Conservation (phyloP, 2,329 filamentous ascomycete species). For the Bimuria novae-zelandiae region DNA sequence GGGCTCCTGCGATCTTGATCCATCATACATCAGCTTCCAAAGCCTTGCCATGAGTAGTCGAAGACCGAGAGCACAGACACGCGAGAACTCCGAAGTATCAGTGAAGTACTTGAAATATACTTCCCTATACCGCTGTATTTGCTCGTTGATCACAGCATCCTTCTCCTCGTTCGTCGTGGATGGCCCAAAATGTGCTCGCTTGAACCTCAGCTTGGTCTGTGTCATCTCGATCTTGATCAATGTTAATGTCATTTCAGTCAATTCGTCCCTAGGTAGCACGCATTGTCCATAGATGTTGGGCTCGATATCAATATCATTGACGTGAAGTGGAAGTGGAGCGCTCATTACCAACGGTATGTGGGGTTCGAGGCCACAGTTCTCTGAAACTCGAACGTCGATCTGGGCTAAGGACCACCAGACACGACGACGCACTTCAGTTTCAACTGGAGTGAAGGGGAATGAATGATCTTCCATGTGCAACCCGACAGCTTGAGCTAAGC, state of each 20-base stretch:
- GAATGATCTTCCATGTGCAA: slow-evolving; percentile 14
- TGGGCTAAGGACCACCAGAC: slow-evolving; percentile 20
- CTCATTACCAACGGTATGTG: slow-evolving; percentile 12
- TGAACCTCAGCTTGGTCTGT: slow-evolving; percentile 6
- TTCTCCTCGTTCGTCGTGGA: background rate
- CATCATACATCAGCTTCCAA: slow-evolving; percentile 10
- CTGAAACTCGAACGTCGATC: slow-evolving; percentile 14
- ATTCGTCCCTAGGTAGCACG: background rate
- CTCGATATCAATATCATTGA: slow-evolving; percentile 17
- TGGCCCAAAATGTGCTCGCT: background rate
- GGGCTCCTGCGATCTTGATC: background rate
- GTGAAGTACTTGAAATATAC: slow-evolving; percentile 12
- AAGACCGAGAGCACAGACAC: slow-evolving; percentile 7
- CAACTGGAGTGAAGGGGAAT: slow-evolving; percentile 6
- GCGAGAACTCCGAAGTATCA: slow-evolving; percentile 6
- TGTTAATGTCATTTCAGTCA: slow-evolving; percentile 17
- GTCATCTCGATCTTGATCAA: slow-evolving; percentile 15
- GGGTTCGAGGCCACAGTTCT: slow-evolving; percentile 16
- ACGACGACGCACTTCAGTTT: slow-evolving; percentile 17
- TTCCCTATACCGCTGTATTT: slow-evolving; percentile 10
- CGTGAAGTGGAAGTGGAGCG: slow-evolving; percentile 12
- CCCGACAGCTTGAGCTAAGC: slow-evolving; percentile 17
- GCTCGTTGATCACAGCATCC: background rate
- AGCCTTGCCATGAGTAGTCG: slow-evolving; percentile 11
- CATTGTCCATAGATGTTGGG: too few species aligned